Evolutionary conservation across 2,329 filamentous ascomycete species (phyloP).

Genomic region (Paradendryphiella salina): DNA sequence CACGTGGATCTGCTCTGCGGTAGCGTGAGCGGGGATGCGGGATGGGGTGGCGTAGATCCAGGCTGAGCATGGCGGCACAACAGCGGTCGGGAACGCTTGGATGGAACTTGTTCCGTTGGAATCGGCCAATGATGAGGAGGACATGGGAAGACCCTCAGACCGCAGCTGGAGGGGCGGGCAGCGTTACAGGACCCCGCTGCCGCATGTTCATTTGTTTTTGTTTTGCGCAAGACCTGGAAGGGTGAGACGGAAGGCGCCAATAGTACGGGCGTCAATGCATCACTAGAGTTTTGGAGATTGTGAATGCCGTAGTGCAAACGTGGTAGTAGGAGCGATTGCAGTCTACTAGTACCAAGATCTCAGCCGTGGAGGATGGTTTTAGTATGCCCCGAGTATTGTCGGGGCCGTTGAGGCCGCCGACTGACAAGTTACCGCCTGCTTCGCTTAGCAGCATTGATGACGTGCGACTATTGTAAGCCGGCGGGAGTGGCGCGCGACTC

Average conservation of each 20-base stretch:
- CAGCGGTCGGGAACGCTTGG: conserved; percentile 8
- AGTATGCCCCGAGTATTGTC: conserved; percentile 4
- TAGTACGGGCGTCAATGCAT: background rate
- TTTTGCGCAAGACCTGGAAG: conserved; percentile 1
- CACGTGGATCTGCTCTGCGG: conserved; percentile 10
- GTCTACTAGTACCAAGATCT: background rate
- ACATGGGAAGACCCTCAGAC: background rate
- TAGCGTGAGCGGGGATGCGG: conserved; percentile 14
- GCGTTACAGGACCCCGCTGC: conserved; percentile 1
- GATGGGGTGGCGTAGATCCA: conserved; percentile 1
- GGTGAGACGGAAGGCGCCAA: conserved; percentile 3
- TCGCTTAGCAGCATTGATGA: conserved; percentile 1
- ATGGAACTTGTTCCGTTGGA: background rate
- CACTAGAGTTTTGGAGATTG: background rate
- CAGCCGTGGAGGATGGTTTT: background rate
- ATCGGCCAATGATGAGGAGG: background rate
- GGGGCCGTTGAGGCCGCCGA: conserved; percentile 3
- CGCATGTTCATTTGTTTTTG: background rate
- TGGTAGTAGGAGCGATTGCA: conserved; percentile 5
- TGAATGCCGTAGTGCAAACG: conserved; percentile 10
- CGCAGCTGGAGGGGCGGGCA: background rate
- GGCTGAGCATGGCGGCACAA: background rate
- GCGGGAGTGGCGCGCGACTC: background rate
- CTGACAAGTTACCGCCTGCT: background rate
- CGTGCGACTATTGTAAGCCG: background rate